A percentile compares a stretch with the other conserved stretches of the same genome.
phyloP scores from a whole-genome alignment of 371 early-diverging fungal genomes.

The Apophysomyces sp. region DNA sequence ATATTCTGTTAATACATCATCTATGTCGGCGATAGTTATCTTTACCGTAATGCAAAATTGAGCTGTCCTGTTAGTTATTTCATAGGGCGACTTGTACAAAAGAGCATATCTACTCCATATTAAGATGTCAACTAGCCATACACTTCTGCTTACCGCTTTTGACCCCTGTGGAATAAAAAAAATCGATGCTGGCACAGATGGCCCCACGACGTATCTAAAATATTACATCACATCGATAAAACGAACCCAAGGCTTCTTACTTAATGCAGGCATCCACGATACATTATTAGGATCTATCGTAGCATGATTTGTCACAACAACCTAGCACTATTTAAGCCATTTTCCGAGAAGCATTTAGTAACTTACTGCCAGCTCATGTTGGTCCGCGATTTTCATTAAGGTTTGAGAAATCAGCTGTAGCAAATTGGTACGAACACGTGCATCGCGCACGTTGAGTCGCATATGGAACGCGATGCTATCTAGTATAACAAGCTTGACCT shows the following conservation, averaged over 20 bases:
- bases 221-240: not conserved
- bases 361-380: constrained; percentile 51
- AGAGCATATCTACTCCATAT: not conserved
- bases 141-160: constrained; percentile 3
- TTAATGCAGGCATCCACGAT: constrained; percentile 12
- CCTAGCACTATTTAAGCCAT: not conserved
- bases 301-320: constrained; percentile 15
- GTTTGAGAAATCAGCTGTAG: constrained; percentile 47
- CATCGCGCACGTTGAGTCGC: constrained; percentile 47
- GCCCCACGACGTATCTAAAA: constrained; percentile 7
- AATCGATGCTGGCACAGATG: constrained; percentile 7
- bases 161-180: constrained; percentile 15
- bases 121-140: not conserved
- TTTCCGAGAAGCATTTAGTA: not conserved
- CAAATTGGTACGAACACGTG: constrained; percentile 40
- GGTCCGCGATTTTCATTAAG: constrained; percentile 44
- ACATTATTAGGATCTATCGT: constrained; percentile 6
- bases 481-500: constrained; percentile 61
- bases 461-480: constrained; percentile 71
- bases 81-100: constrained; percentile 6
- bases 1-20: not conserved
- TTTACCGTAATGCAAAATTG: constrained; percentile 12
- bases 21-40: not conserved
- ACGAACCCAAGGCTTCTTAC: not conserved
- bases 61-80: not conserved